Evolutionary conservation across 805 yeast genomes (phyloP).

Genomic region (Candida orba): DNA sequence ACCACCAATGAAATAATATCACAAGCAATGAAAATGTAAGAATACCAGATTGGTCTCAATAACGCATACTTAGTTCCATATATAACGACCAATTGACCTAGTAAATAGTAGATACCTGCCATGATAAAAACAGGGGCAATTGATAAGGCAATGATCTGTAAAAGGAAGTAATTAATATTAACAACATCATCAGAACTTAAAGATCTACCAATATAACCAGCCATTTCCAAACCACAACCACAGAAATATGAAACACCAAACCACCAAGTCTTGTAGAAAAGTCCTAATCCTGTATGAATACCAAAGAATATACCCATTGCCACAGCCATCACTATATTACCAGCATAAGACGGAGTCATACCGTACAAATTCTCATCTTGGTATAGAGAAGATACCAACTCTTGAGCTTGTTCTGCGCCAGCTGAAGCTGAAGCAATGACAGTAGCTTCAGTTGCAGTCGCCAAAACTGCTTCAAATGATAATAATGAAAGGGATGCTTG

Average conservation of each 20-base stretch:
- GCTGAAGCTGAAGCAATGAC: conserved; percentile 9
- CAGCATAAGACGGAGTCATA: conserved; percentile 44
- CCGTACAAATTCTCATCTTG: conserved; percentile 27
- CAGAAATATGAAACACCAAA: conserved; percentile 48
- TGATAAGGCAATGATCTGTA: conserved; percentile 65
- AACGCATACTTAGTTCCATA: conserved; percentile 49
- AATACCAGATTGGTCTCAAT: conserved; percentile 50
- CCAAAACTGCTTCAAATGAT: conserved; percentile 12
- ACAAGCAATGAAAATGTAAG: conserved; percentile 56
- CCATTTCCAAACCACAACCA: conserved; percentile 53
- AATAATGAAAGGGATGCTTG: conserved; percentile 13
- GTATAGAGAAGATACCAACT: conserved; percentile 4
- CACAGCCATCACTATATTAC: conserved; percentile 50
- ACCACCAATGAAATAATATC: conserved; percentile 58
- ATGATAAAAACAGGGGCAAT: conserved; percentile 78
- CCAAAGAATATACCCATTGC: conserved; percentile 44
- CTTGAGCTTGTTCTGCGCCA: conserved; percentile 3
- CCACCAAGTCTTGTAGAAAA: conserved; percentile 54
- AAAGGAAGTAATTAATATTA: conserved; percentile 37
- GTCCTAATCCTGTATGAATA: conserved; percentile 35
- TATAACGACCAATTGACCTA: conserved; percentile 60
- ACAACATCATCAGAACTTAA: conserved; percentile 33
- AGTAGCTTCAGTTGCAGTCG: conserved; percentile 9
- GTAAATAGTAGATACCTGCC: conserved; percentile 73
- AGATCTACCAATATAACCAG: conserved; percentile 62